Percentiles rank a stretch among this genome's conserved stretches.
Evolutionary conservation across 1,284 basidiomycete genomes (phyloP).

Genomic region (Marasmius tenuissimus): DNA sequence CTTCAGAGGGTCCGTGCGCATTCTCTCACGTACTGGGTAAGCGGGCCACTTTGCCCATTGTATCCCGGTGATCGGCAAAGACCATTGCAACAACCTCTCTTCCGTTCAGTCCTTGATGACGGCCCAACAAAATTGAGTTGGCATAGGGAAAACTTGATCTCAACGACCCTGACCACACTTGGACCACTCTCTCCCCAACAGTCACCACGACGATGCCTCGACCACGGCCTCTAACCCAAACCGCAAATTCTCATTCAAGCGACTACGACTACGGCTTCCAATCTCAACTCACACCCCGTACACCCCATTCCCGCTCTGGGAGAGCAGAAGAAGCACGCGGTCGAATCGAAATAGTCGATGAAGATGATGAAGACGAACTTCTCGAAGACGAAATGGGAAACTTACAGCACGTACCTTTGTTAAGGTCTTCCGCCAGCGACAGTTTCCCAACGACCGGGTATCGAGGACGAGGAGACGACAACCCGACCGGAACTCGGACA

Average conservation of each 20-base stretch:
- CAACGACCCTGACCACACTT: too few relatives aligned
- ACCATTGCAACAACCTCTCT: too few relatives aligned
- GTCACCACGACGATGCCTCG: not conserved
- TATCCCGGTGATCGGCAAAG: too few relatives aligned
- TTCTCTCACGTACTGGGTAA: too few relatives aligned
- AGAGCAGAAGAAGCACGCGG: slow-evolving; percentile 55
- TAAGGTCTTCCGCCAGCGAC: slow-evolving; percentile 5
- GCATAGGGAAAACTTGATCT: too few relatives aligned
- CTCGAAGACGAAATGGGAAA: slow-evolving; percentile 13
- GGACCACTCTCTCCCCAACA: not conserved
- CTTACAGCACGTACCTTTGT: slow-evolving; percentile 4
- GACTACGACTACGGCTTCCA: not conserved
- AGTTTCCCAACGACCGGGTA: not conserved
- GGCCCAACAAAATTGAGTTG: too few relatives aligned
- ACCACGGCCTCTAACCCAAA: not conserved
- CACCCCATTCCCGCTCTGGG: slow-evolving; percentile 60
- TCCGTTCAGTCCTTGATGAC: too few relatives aligned
- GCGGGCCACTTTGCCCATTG: too few relatives aligned
- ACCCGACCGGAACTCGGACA: slow-evolving; percentile 6
- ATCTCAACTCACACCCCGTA: slow-evolving; percentile 51
- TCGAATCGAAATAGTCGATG: slow-evolving; percentile 44
- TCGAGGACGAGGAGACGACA: slow-evolving; percentile 4
- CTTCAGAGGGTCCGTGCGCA: too few relatives aligned
- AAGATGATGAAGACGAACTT: slow-evolving; percentile 24
- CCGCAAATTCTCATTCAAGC: not conserved